Evolutionary conservation across 352 stramenopile species (phyloP).

Genomic region (Globisporangium ultimum): DNA sequence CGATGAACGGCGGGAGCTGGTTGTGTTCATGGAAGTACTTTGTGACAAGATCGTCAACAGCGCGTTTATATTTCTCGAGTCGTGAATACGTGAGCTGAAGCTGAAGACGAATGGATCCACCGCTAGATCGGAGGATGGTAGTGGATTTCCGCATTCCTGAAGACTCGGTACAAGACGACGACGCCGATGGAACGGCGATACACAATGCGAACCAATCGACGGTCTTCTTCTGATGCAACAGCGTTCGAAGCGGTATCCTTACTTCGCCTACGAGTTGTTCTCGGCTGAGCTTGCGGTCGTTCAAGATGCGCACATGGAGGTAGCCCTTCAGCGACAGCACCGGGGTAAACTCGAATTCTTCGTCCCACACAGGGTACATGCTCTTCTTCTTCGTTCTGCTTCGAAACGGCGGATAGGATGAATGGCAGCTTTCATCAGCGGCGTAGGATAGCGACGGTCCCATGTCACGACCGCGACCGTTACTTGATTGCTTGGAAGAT

Average conservation of each 20-base stretch:
- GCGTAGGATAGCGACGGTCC: neutral
- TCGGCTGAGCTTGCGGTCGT: conserved; percentile 63
- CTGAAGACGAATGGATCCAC: conserved; percentile 47
- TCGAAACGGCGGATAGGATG: conserved; percentile 26
- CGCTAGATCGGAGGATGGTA: conserved; percentile 23
- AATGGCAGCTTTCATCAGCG: conserved; percentile 2
- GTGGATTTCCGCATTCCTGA: conserved; percentile 9
- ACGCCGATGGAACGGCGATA: conserved; percentile 18
- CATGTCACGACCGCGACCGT: neutral
- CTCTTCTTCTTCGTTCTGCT: conserved; percentile 72
- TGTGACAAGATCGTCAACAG: conserved; percentile 55
- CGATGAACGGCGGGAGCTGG: conserved; percentile 58
- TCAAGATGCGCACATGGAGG: conserved; percentile 60
- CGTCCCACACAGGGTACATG: conserved; percentile 77
- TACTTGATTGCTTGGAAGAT: neutral
- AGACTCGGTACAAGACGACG: conserved; percentile 7
- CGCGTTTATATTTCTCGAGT: conserved; percentile 53
- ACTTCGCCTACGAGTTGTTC: conserved; percentile 70
- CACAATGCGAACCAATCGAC: conserved; percentile 59
- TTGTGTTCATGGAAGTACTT: conserved; percentile 54
- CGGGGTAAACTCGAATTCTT: conserved; percentile 64
- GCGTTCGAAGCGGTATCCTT: conserved; percentile 49
- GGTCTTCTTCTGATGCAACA: conserved; percentile 63
- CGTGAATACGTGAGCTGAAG: conserved; percentile 62
- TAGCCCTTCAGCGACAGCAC: conserved; percentile 65